Evolutionary conservation across 768 basidiomycete species (phyloP).

Genomic region (Thelephora ganbajun): DNA sequence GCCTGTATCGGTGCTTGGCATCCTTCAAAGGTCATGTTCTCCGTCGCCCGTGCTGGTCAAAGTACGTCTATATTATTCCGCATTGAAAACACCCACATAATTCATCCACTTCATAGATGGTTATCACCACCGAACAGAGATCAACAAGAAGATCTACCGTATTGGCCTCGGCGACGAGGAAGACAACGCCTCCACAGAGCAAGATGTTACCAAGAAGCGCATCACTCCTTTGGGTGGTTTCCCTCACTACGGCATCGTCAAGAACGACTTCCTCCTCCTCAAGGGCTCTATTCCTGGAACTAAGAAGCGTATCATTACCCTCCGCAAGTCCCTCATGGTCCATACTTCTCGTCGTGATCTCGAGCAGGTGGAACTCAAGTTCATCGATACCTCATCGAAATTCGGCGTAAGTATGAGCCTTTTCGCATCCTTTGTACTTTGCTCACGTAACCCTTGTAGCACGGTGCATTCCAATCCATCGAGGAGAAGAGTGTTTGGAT

Average conservation of each 20-base stretch:
- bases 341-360: slow-evolving; percentile 93
- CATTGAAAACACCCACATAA: not conserved
- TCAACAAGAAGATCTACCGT: slow-evolving; percentile 99
- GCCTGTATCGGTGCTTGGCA: slow-evolving; percentile 99
- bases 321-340: slow-evolving; percentile 93
- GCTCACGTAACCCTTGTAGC: slow-evolving; percentile 28
- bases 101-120: slow-evolving; percentile 39
- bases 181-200: slow-evolving; percentile 83
- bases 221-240: slow-evolving; percentile 99
- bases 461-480: slow-evolving; percentile 92
- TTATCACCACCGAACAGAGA: slow-evolving; percentile 92
- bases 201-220: slow-evolving; percentile 83
- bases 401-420: slow-evolving; percentile 62
- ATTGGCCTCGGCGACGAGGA: slow-evolving; percentile 70
- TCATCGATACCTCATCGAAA: slow-evolving; percentile 97
- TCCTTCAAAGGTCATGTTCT: slow-evolving; percentile 99
- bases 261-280: slow-evolving; percentile 95
- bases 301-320: slow-evolving; percentile 95
- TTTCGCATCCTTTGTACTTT: not conserved
- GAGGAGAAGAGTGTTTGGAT: slow-evolving; percentile 95
- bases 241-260: slow-evolving; percentile 97
- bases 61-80: slow-evolving; percentile 38
- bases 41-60: slow-evolving; percentile 99
- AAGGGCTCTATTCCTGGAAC: slow-evolving; percentile 94
- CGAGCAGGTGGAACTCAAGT: slow-evolving; percentile 97